Evolutionary conservation across 306 rosid species (phyloP), one percentile per base, ranked within the genome.

Genomic region (Inga oerstediana): DNA sequence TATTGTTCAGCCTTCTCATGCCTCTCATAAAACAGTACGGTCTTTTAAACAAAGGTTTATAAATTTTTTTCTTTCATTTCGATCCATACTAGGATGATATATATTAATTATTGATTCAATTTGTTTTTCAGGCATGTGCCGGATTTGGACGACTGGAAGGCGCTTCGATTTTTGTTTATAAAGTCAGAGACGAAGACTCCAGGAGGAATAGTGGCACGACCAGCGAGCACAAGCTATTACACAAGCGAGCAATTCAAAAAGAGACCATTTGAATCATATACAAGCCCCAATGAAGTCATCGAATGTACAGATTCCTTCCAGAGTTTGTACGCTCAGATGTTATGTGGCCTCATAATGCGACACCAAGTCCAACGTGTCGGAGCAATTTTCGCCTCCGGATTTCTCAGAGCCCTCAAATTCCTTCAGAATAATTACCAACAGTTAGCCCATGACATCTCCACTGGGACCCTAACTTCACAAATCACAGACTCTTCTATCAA

Each of bases 271-370:
- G 98, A 76, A 12, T 92, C 87, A 16, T 90, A 89, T 89, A 94
- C 98, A 0, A 94, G 98, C 87, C 98, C 98, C 0, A 78, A 89
- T 69, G 94, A 91, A 41, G 89, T 96, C 35, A 83, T 94, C 81
- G 93, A 89, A 51, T 94, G 97, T 66, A 43, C 84, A 0, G 98
- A 94, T 70, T 90, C 97, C 14, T 91, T 93, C 64, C 98, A 94
- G 62, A 91, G 97, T 88, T 89, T 94, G 98, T 94, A 94, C 79
- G 58, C 97, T 0, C 98, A 94, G 77, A 94, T 94, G 98, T 73
- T 94, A 2, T 94, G 98, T 14, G 98, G 98, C 56, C 91, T 94
- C 73, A 34, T 91, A 80, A 89, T 88, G 96, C 97, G 97, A 76
- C 70, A 30, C 3, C 46, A 91, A 51, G 97, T 94, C 70, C 97